These are phyloP conservation scores for Aureobasidium namibiae DNA, from an alignment of 2,329 filamentous ascomycete species.

Conservation along the genomic window DNA sequence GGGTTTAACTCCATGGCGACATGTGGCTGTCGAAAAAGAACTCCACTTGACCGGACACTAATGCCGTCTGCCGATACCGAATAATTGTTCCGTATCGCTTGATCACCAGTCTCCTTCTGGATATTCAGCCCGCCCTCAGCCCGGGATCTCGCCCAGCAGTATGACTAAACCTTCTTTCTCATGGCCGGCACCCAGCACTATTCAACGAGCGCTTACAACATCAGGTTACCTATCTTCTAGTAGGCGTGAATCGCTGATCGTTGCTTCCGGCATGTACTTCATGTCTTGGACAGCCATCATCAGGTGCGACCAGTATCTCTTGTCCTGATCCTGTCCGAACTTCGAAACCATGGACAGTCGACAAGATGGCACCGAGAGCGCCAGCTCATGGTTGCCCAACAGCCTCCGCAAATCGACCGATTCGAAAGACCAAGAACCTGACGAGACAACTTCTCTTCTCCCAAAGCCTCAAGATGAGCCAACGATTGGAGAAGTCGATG, in stretches of 20 bases:
- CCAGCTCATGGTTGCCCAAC: conserved; percentile 22
- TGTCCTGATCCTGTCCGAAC: neutral
- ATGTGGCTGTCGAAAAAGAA: neutral
- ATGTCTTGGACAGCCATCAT: neutral
- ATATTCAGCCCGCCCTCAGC: neutral
- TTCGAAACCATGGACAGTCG: conserved; percentile 19
- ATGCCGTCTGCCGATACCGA: neutral
- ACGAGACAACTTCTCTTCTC: conserved; percentile 37
- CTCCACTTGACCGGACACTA: neutral
- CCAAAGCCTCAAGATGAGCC: conserved; percentile 29
- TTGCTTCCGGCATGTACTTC: neutral
- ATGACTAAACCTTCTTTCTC: conserved; percentile 4
- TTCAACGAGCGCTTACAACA: neutral
- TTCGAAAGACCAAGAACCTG: conserved; percentile 18
- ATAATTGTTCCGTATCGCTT: neutral
- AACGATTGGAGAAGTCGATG: conserved; percentile 27
- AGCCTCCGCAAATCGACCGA: conserved; percentile 15
- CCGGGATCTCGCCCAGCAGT: neutral
- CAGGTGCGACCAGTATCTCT: neutral
- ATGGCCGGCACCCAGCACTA: neutral
- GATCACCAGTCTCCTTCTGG: neutral
- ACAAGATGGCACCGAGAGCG: conserved; percentile 18
- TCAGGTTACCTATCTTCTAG: neutral
- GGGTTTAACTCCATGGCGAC: neutral
- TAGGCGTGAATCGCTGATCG: neutral